phyloP scores from a whole-genome alignment of 208 protist genomes.

The Trypanosoma vivax region DNA sequence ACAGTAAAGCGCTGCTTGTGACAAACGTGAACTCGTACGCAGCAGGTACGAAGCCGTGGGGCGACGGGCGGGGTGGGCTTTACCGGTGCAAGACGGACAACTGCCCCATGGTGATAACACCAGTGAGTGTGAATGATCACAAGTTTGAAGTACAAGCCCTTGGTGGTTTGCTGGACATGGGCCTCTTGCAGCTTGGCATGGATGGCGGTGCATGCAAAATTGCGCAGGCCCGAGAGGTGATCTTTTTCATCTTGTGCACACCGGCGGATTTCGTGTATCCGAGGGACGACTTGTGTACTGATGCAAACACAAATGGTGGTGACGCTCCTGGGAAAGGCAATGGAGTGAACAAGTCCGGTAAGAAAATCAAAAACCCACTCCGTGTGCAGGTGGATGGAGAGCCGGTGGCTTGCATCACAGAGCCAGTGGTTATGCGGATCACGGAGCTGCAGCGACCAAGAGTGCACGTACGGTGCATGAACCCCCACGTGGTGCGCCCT shows the following conservation, averaged over 20 bases:
- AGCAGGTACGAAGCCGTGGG: conserved; percentile 60
- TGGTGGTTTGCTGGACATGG: conserved; percentile 65
- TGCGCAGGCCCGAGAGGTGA: conserved; percentile 57
- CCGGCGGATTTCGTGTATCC: conserved; percentile 52
- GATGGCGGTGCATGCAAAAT: conserved; percentile 40
- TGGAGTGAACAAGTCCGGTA: conserved; percentile 17
- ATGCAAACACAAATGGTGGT: no score
- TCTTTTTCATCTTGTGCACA: conserved; percentile 69
- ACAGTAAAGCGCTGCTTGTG: conserved; percentile 57
- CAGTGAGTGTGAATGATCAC: conserved; percentile 69
- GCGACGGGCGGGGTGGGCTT: conserved; percentile 7
- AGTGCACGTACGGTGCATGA: conserved; percentile 58
- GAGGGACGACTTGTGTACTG: no score
- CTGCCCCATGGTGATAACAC: conserved; percentile 13
- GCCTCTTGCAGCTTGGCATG: conserved; percentile 39
- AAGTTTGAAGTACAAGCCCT: conserved; percentile 73
- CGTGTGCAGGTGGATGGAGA: conserved; percentile 78
- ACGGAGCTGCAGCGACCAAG: conserved; percentile 12
- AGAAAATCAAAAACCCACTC: conserved; percentile 30
- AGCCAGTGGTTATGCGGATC: conserved; percentile 59
- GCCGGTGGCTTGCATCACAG: conserved; percentile 38
- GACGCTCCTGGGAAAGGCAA: conserved; percentile 9
- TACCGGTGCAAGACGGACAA: neutral
- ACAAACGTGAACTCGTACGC: conserved; percentile 79
- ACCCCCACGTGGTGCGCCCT: conserved; percentile 41